phyloP scores from a whole-genome alignment of 805 yeast species.

The Ogataea parapolymorpha region DNA sequence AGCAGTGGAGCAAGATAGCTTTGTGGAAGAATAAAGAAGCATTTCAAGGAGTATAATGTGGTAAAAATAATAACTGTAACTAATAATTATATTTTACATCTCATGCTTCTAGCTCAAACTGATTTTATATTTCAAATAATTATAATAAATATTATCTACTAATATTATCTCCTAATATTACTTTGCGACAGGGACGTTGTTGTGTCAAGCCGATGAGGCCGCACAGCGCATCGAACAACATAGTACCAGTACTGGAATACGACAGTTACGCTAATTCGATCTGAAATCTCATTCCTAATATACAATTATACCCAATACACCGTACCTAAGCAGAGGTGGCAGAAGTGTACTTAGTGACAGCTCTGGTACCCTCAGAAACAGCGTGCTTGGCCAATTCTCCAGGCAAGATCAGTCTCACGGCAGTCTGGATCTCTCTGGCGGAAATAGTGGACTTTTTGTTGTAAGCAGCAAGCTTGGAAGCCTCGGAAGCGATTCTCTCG shows the following conservation, averaged over 20 bases:
- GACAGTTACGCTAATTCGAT: background rate
- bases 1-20: too few species aligned
- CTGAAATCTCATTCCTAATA: conserved; percentile 23
- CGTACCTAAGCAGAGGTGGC: conserved; percentile 37
- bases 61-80: too few species aligned
- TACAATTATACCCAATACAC: conserved; percentile 18
- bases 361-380: conserved; percentile 97
- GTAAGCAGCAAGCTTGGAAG: conserved; percentile 97
- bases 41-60: too few species aligned
- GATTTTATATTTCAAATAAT: too few species aligned
- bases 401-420: conserved; percentile 95
- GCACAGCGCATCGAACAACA: background rate
- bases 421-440: conserved; percentile 98
- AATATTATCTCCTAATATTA: too few species aligned
- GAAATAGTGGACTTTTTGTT: conserved; percentile 97
- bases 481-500: conserved; percentile 97
- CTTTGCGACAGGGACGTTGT: background rate
- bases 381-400: conserved; percentile 99
- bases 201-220: background rate
- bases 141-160: too few species aligned
- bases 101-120: too few species aligned
- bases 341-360: conserved; percentile 94
- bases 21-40: too few species aligned
- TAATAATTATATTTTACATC: too few species aligned
- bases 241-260: too few species aligned